phyloP scores from a whole-genome alignment of 768 basidiomycete species.

The Xerocomellus intermedius region DNA sequence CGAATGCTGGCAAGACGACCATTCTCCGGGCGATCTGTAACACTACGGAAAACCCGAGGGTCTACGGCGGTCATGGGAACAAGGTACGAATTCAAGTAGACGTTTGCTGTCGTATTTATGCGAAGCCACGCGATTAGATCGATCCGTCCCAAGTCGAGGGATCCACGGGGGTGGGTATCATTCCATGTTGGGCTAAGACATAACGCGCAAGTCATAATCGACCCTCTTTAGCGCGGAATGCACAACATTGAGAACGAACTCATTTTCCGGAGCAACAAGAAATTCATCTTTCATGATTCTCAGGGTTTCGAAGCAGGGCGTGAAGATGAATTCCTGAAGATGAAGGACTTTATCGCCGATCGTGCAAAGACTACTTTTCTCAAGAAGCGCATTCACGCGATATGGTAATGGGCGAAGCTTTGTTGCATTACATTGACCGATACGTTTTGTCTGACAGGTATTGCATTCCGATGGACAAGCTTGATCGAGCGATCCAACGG shows the following conservation, averaged over 20 bases:
- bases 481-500: too few species aligned
- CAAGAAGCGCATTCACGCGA: too few species aligned
- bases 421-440: not conserved
- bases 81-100: not conserved
- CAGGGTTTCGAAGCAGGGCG: too few species aligned
- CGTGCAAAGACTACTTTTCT: too few species aligned
- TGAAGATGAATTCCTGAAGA: too few species aligned
- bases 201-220: too few species aligned
- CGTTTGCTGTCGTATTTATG: not conserved
- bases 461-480: slow-evolving; percentile 6
- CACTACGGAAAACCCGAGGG: not conserved
- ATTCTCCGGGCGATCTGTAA: slow-evolving; percentile 4
- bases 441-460: not conserved
- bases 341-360: too few species aligned
- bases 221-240: not conserved
- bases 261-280: not conserved
- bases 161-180: not conserved
- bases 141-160: slow-evolving; percentile 2
- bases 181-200: too few species aligned
- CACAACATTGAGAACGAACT: slow-evolving; percentile 1
- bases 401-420: too few species aligned
- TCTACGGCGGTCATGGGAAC: not conserved
- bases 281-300: slow-evolving; percentile 5
- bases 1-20: slow-evolving; percentile 7
- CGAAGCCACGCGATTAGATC: not conserved